Percentiles rank a stretch among this genome's conserved stretches.
Conservation (phyloP, 1,139 yeast species). For the Diutina sp. region DNA sequence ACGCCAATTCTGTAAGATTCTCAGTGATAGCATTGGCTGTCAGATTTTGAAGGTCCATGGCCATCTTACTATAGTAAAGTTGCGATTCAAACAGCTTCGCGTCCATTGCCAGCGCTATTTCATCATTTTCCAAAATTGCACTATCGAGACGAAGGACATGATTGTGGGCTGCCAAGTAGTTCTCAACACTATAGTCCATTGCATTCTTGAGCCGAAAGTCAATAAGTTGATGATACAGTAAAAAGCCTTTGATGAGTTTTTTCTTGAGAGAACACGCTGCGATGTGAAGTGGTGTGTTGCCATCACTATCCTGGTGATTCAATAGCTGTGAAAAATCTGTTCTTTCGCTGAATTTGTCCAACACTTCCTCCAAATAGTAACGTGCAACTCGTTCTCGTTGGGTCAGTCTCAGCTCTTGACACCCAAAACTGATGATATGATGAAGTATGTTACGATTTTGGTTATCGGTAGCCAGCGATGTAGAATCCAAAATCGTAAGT, state of each 20-base stretch:
- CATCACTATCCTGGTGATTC: conserved; percentile 69
- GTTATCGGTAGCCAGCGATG: conserved; percentile 58
- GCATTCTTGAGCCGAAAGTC: conserved; percentile 51
- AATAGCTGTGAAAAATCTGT: conserved; percentile 27
- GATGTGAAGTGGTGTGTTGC: conserved; percentile 81
- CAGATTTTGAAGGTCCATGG: conserved; percentile 22
- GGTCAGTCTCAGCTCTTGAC: conserved; percentile 17
- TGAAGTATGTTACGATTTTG: conserved; percentile 69
- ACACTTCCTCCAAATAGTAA: conserved; percentile 67
- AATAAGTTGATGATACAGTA: conserved; percentile 61
- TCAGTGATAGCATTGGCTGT: conserved; percentile 26
- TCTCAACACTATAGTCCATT: conserved; percentile 64
- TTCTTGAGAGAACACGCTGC: conserved; percentile 67
- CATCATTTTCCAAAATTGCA: background rate
- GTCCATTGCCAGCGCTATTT: conserved; percentile 3
- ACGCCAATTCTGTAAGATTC: conserved; percentile 27
- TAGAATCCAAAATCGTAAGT: conserved; percentile 64
- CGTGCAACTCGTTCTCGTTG: conserved; percentile 50
- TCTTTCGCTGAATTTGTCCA: conserved; percentile 38
- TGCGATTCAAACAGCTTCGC: conserved; percentile 24
- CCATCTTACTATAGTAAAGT: conserved; percentile 23
- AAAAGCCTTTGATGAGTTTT: conserved; percentile 59
- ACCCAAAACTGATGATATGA: conserved; percentile 19
- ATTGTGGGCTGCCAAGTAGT: conserved; percentile 41
- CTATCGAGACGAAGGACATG: conserved; percentile 12